Conservation (phyloP, 352 stramenopile species). For the Phytopythium delawarense region DNA sequence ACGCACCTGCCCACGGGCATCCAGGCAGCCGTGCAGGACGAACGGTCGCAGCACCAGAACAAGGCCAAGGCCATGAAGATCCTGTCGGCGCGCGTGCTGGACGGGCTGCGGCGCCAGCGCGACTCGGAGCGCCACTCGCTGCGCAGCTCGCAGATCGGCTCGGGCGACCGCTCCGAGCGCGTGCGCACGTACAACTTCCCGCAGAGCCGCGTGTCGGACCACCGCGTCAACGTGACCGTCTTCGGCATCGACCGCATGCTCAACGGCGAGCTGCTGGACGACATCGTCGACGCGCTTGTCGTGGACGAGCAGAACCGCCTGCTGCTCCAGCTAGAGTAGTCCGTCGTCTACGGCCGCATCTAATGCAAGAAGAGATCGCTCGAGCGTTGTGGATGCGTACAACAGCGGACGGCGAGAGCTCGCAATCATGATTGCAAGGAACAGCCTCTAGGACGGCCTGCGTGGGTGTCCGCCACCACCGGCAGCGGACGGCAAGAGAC, state of each 20-base stretch:
- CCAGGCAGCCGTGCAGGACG: conserved; percentile 87
- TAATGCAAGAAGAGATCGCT: too few species aligned
- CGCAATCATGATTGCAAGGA: too few species aligned
- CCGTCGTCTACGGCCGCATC: too few species aligned
- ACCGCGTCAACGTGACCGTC: conserved; percentile 89
- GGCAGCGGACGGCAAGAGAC: too few species aligned
- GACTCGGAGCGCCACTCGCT: conserved; percentile 56
- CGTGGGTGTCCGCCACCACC: too few species aligned
- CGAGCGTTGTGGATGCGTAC: too few species aligned
- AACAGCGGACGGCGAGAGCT: too few species aligned
- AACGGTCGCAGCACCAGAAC: conserved; percentile 97
- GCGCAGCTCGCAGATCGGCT: conserved; percentile 90
- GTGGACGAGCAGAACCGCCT: conserved; percentile 77
- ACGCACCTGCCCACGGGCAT: conserved; percentile 97
- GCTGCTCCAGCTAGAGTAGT: conserved; percentile 60
- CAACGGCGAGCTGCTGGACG: conserved; percentile 84
- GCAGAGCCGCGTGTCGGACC: conserved; percentile 95
- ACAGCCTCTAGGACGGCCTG: too few species aligned
- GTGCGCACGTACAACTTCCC: conserved; percentile 99
- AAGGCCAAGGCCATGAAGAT: conserved; percentile 98
- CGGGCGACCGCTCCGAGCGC: conserved; percentile 94
- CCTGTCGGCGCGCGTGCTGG: conserved; percentile 93
- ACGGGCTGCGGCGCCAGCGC: conserved; percentile 83
- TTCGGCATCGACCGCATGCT: conserved; percentile 90
- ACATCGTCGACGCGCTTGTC: conserved; percentile 83